Conservation (phyloP, 257 asterid genomes). For the Salvia hispanica region DNA sequence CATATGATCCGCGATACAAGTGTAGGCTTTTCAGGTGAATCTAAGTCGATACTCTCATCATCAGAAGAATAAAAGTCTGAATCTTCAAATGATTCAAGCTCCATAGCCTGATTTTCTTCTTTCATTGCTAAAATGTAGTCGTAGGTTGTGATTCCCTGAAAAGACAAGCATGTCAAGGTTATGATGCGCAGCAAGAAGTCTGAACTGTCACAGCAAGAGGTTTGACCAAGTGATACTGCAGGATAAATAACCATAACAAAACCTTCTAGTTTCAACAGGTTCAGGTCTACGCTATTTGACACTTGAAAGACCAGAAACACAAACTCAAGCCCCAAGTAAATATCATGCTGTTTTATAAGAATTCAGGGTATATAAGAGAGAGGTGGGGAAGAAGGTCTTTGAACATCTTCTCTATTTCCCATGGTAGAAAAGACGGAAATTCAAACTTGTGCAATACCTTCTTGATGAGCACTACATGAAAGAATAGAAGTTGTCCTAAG, state of each 20-base stretch:
- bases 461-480: conserved; percentile 78
- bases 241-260: not conserved
- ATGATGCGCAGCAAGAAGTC: not conserved
- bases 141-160: conserved; percentile 95
- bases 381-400: not conserved
- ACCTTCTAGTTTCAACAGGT: not conserved
- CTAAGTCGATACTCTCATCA: conserved; percentile 52
- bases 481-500: conserved; percentile 88
- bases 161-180: not conserved
- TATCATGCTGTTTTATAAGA: conserved; percentile 7
- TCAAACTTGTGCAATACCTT: conserved; percentile 19
- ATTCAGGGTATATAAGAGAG: not conserved
- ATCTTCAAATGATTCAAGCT: conserved; percentile 71
- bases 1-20: conserved; percentile 46
- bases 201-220: not conserved
- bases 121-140: conserved; percentile 93
- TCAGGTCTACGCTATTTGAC: not conserved
- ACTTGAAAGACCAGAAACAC: not conserved
- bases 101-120: conserved; percentile 69
- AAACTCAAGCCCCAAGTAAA: not conserved
- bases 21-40: conserved; percentile 62
- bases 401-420: conserved; percentile 11
- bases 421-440: conserved; percentile 13
- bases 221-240: not conserved
- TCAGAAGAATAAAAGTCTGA: conserved; percentile 75